Percentiles rank a stretch among this genome's conserved stretches.
Evolutionary conservation across 1,139 yeast genomes (phyloP).

Genomic region (Suhomyces panamericanus): DNA sequence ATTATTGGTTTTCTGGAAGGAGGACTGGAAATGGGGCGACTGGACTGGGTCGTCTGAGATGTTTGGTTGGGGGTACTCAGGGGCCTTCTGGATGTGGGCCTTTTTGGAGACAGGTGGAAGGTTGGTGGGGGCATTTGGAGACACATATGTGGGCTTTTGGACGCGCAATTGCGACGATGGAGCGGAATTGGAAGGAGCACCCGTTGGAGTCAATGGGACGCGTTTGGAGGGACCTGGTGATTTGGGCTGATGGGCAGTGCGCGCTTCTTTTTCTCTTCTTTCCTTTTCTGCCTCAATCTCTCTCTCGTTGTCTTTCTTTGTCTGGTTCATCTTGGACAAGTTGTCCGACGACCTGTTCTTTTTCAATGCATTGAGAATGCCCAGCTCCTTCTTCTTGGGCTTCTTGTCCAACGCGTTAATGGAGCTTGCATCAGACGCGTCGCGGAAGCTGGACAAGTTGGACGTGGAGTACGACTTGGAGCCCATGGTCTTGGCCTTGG

Average conservation of each 20-base stretch:
- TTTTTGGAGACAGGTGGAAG: no score
- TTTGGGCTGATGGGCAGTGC: background rate
- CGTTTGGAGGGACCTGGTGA: background rate
- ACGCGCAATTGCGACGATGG: background rate
- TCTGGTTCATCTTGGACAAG: slow-evolving; percentile 13
- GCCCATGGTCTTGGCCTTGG: slow-evolving; percentile 22
- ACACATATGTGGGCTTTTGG: background rate
- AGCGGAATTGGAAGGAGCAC: background rate
- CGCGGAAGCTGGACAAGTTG: slow-evolving; percentile 20
- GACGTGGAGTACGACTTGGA: slow-evolving; percentile 35
- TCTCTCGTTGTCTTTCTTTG: no score
- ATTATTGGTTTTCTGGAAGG: no score
- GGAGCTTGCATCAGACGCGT: background rate
- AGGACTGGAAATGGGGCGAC: no score
- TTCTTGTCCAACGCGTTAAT: slow-evolving; percentile 7
- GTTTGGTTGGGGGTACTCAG: no score
- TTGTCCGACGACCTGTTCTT: slow-evolving; percentile 27
- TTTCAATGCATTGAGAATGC: slow-evolving; percentile 24
- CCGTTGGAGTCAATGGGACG: background rate
- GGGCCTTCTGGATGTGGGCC: no score
- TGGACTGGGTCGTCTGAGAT: no score
- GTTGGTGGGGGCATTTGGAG: no score
- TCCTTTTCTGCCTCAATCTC: no score
- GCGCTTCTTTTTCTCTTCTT: background rate
- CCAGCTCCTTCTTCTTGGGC: background rate